phyloP scores from a whole-genome alignment of 2,329 filamentous ascomycete genomes.

The Calonectria leucothoes region DNA sequence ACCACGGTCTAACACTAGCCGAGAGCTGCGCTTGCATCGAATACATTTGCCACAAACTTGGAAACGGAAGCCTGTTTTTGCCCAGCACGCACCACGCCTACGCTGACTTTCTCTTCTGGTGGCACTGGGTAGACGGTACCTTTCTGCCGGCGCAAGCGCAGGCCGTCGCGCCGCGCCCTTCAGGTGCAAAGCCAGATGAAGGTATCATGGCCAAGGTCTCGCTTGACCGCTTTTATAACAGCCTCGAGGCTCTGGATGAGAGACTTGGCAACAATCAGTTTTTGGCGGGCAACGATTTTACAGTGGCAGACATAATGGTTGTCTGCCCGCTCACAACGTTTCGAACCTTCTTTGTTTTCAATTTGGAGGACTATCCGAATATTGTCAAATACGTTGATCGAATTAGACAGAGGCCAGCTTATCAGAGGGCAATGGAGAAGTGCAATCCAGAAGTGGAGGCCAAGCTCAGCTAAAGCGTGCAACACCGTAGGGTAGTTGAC shows the following conservation, averaged over 20 bases:
- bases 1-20: conserved; percentile 62
- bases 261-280: conserved; percentile 61
- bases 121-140: conserved; percentile 65
- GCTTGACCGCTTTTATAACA: conserved; percentile 47
- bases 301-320: conserved; percentile 74
- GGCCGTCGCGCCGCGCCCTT: conserved; percentile 47
- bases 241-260: conserved; percentile 63
- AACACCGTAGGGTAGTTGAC: too few species aligned
- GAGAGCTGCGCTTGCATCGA: conserved; percentile 71
- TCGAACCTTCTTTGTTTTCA: conserved; percentile 61
- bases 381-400: conserved; percentile 60
- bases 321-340: conserved; percentile 72
- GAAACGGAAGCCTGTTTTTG: conserved; percentile 59
- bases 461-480: not conserved
- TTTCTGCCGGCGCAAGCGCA: conserved; percentile 54
- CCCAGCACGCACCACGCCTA: conserved; percentile 60
- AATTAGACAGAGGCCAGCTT: conserved; percentile 57
- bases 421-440: conserved; percentile 59
- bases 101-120: conserved; percentile 73
- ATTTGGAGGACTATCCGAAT: conserved; percentile 53
- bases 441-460: conserved; percentile 58
- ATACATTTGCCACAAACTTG: conserved; percentile 69
- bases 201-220: conserved; percentile 45
- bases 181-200: not conserved
- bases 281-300: conserved; percentile 72